A percentile compares a stretch with the other conserved stretches of the same genome.
Conservation (phyloP, 495 filamentous ascomycete species). For the Acidiella bohemica region DNA sequence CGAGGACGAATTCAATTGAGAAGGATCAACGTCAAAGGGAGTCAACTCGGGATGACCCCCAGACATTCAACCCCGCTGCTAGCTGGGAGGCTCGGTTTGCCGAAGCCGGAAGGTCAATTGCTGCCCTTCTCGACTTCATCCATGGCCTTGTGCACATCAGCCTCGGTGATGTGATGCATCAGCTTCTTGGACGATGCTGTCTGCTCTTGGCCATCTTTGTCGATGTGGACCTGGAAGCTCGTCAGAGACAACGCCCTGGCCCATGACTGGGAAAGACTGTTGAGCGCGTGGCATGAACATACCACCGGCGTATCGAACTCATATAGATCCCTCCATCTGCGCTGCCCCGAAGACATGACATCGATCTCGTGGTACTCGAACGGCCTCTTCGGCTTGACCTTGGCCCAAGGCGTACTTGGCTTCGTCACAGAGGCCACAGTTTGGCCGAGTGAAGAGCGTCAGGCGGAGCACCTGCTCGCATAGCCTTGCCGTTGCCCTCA, state of each 20-base stretch:
- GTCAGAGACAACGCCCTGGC: slow-evolving; percentile 17
- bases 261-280: background rate
- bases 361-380: slow-evolving; percentile 72
- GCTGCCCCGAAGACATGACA: slow-evolving; percentile 52
- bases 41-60: background rate
- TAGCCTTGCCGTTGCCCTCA: slow-evolving; percentile 15
- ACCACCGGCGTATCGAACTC: slow-evolving; percentile 86
- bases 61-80: background rate
- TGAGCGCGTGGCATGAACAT: background rate
- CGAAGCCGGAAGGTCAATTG: too few species aligned
- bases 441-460: slow-evolving; percentile 68
- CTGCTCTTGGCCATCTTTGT: slow-evolving; percentile 33
- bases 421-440: slow-evolving; percentile 66
- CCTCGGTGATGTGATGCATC: slow-evolving; percentile 68
- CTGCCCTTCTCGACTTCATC: slow-evolving; percentile 39
- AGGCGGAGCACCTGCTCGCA: slow-evolving; percentile 46
- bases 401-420: slow-evolving; percentile 58
- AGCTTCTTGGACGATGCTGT: slow-evolving; percentile 55
- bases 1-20: too few species aligned
- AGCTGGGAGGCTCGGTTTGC: too few species aligned
- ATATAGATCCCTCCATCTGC: slow-evolving; percentile 65
- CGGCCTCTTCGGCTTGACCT: slow-evolving; percentile 51
- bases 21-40: too few species aligned
- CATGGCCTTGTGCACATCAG: slow-evolving; percentile 58
- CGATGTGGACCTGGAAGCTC: slow-evolving; percentile 46